Conservation (phyloP, 2,329 filamentous ascomycete genomes). For the Cryphonectria naterciae region DNA sequence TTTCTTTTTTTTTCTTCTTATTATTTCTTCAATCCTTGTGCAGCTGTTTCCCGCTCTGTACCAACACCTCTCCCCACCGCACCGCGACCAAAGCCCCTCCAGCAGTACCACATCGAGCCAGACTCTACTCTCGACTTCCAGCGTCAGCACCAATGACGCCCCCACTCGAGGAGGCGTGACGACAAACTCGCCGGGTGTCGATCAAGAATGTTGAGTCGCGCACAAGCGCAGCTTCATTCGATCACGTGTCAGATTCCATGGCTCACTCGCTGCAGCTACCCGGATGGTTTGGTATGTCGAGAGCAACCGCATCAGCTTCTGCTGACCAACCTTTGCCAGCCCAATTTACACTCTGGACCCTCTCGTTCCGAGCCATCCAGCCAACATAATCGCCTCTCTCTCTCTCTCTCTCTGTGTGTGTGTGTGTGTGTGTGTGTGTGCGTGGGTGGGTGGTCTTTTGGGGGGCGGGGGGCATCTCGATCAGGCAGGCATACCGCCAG, state of each 20-base stretch:
- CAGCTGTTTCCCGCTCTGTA: not conserved
- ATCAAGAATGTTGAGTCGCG: conserved; percentile 1
- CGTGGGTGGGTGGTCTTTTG: too few species aligned
- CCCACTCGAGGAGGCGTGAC: not conserved
- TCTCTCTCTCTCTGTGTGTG: too few species aligned
- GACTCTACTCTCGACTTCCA: not conserved
- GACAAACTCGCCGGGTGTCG: not conserved
- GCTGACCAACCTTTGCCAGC: not conserved
- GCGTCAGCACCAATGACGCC: not conserved
- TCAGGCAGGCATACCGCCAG: not conserved
- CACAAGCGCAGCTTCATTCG: conserved; percentile 13
- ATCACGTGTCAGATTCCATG: conserved; percentile 21
- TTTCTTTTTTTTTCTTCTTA: too few species aligned
- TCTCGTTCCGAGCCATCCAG: not conserved
- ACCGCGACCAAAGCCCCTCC: not conserved
- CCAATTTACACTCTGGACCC: not conserved
- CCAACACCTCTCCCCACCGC: not conserved
- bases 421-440: not conserved
- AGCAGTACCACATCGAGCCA: not conserved
- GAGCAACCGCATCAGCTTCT: not conserved
- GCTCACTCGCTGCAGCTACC: not conserved
- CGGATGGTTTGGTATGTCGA: not conserved
- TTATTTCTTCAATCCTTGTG: not conserved
- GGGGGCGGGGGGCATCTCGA: not conserved
- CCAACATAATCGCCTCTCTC: not conserved